Conservation (phyloP, 1,284 basidiomycete species). For the Melampsora americana region DNA sequence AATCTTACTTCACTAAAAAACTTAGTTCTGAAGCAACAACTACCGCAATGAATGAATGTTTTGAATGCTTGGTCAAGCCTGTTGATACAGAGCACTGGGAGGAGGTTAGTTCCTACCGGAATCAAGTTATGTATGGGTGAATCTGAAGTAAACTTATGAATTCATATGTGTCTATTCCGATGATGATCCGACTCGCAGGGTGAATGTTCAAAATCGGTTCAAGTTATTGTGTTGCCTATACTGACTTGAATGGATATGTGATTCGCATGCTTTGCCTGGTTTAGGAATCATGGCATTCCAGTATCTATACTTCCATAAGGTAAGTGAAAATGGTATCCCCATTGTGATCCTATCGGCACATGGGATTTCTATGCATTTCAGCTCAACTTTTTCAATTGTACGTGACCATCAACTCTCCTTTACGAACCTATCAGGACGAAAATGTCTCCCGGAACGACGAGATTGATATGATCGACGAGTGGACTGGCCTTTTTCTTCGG, state of each 20-base stretch:
- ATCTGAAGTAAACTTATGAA: too few species aligned
- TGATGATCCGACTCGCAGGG: neutral
- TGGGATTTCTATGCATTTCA: too few species aligned
- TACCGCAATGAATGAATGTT: neutral
- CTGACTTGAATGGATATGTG: too few species aligned
- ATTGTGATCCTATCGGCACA: too few species aligned
- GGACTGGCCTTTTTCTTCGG: neutral
- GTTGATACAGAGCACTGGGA: neutral
- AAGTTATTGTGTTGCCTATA: too few species aligned
- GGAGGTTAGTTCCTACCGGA: neutral
- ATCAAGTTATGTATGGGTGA: too few species aligned
- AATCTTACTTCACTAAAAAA: too few species aligned
- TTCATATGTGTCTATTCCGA: too few species aligned
- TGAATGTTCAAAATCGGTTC: neutral
- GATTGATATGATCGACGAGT: constrained; percentile 2
- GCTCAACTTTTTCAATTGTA: too few species aligned
- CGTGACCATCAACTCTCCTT: too few species aligned
- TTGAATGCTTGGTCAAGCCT: neutral
- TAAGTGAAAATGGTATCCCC: too few species aligned
- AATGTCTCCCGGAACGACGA: neutral
- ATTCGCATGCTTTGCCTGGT: too few species aligned
- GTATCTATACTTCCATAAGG: neutral
- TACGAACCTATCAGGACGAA: neutral
- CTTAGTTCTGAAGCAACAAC: neutral
- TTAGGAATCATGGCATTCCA: constrained; percentile 4